Evolutionary conservation across 768 basidiomycete genomes (phyloP).

Genomic region (Leccinum rimulosum): DNA sequence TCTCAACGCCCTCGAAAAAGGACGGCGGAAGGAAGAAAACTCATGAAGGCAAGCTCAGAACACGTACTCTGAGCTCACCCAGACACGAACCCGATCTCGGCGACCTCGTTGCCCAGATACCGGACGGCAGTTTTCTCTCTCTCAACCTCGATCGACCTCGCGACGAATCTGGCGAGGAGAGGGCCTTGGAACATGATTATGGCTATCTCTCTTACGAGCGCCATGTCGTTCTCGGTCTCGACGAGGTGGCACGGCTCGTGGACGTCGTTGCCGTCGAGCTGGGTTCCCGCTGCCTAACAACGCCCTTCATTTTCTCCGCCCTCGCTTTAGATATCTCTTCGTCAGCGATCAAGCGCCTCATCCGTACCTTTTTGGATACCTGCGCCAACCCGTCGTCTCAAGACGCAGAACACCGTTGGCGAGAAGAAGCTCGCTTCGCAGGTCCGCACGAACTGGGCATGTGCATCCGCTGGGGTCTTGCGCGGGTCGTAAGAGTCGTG

Average conservation of each 20-base stretch:
- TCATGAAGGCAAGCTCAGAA: slow-evolving; percentile 33
- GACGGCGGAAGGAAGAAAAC: slow-evolving; percentile 49
- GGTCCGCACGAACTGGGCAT: slow-evolving; percentile 88
- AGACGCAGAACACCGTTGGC: slow-evolving; percentile 57
- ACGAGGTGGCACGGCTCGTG: slow-evolving; percentile 71
- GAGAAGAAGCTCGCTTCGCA: slow-evolving; percentile 81
- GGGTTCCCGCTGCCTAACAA: slow-evolving; percentile 70
- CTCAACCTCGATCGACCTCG: slow-evolving; percentile 50
- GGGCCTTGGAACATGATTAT: slow-evolving; percentile 49
- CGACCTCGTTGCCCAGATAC: slow-evolving; percentile 38
- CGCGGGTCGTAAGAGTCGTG: slow-evolving; percentile 68
- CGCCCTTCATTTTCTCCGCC: slow-evolving; percentile 89
- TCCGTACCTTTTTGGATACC: slow-evolving; percentile 75
- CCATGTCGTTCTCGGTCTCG: slow-evolving; percentile 74
- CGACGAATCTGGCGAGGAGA: slow-evolving; percentile 38
- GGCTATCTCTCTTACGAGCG: slow-evolving; percentile 73
- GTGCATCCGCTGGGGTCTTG: slow-evolving; percentile 90
- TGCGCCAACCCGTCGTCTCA: slow-evolving; percentile 37
- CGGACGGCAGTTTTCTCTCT: slow-evolving; percentile 53
- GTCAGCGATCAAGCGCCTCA: slow-evolving; percentile 70
- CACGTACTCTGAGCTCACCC: slow-evolving; percentile 42
- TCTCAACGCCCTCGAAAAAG: slow-evolving; percentile 39
- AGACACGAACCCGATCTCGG: slow-evolving; percentile 33
- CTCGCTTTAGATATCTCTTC: slow-evolving; percentile 83
- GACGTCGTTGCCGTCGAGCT: slow-evolving; percentile 69